Conservation (phyloP, 305 asterid species). For the Ilex paraguariensis region DNA sequence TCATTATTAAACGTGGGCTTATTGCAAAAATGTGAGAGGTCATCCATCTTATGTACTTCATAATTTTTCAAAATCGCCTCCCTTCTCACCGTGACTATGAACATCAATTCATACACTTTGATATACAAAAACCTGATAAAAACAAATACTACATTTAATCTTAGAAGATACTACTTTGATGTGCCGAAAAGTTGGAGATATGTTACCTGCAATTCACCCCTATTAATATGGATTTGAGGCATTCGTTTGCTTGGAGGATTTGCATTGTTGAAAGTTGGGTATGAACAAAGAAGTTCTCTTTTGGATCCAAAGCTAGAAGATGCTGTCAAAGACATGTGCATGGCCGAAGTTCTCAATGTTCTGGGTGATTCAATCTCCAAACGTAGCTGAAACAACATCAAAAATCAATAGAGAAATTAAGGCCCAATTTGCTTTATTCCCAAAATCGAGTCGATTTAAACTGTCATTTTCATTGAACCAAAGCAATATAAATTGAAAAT, state of each 20-base stretch:
- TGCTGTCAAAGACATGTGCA: slow-evolving; percentile 3
- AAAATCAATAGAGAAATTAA: neutral
- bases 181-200: neutral
- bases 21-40: too few relatives aligned
- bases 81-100: too few relatives aligned
- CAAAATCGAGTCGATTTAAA: too few relatives aligned
- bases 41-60: too few relatives aligned
- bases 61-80: too few relatives aligned
- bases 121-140: too few relatives aligned
- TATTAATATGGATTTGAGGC: slow-evolving; percentile 1
- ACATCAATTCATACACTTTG: too few relatives aligned
- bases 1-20: too few relatives aligned
- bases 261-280: slow-evolving; percentile 12
- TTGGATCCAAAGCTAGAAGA: slow-evolving; percentile 13
- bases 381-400: slow-evolving; percentile 1
- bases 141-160: neutral
- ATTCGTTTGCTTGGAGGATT: slow-evolving; percentile 9
- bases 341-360: slow-evolving; percentile 1
- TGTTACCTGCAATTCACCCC: slow-evolving; percentile 4
- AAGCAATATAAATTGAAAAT: neutral
- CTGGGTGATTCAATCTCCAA: slow-evolving; percentile 21
- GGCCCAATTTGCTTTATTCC: neutral
- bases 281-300: slow-evolving; percentile 10
- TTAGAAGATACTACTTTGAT: neutral
- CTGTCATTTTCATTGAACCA: too few relatives aligned